Evolutionary conservation across 306 rosid species (phyloP), one percentile per base, ranked within the genome.

Genomic region (Inga laurina): DNA sequence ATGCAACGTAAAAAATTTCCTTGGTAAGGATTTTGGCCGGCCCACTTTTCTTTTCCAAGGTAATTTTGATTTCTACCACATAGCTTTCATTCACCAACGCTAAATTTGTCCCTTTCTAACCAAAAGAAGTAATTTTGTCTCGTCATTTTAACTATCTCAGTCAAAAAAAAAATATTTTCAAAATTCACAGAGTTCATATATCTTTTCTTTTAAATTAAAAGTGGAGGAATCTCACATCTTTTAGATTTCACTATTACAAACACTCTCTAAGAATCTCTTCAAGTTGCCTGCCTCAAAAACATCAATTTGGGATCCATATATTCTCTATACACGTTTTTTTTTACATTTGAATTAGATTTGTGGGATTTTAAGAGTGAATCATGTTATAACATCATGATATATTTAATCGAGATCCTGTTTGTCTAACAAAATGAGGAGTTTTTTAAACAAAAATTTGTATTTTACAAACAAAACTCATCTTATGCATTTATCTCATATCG

Each of bases 1-100:
- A 0, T 27, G 7, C 24, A 7, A 48, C n/a, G 74, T 78, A 22
- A 45, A 37, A 11, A n/a, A 45, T 34, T 74, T 48, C 67, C 39
- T 12, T 66, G 72, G 52, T 41, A 22, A 77, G 16, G 62, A 72
- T 82, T 77, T 81, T 72, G 84, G 80, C 37, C 34, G 79, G 65
- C 21, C 76, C 79, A 45, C 35, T 61, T 62, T 7, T 54, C n/a
- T 37, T 61, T 65, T 59, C 51, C 69, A 81, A 82, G 67, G 80
- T 74, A 64, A 74, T 62, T 15, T 64, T 81, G 79, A 73, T 62
- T 73, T 73, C 41, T 73, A 45, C 65, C 39, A 0, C 14, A 0
- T 5, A 11, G 35, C 57, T 67, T 54, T 71, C 7, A 59, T 24
- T 12, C 9, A 13, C 12, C 24, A 4, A 75, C 19, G 19, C 51